Evolutionary conservation across 1,139 yeast species (phyloP).

Genomic region (Saccharomycopsis hybrid): DNA sequence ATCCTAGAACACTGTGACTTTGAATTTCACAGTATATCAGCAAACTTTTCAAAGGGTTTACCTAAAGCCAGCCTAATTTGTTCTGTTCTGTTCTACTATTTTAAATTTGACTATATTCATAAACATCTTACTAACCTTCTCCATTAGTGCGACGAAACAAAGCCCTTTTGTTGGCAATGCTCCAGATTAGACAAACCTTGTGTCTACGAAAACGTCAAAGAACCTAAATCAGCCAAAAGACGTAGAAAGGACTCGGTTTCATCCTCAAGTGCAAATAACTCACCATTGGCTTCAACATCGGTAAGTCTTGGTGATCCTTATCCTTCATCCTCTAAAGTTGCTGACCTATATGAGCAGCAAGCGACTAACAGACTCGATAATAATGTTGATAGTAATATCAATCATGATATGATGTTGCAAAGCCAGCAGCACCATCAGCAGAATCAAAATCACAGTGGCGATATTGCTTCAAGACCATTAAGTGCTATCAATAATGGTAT

Average conservation of each 20-base stretch:
- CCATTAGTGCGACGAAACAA: slow-evolving; percentile 47
- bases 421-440: too few species aligned
- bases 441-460: too few species aligned
- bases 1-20: too few species aligned
- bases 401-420: slow-evolving; percentile 1
- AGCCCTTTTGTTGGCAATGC: slow-evolving; percentile 57
- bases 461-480: neutral
- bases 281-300: slow-evolving; percentile 50
- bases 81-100: too few species aligned
- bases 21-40: too few species aligned
- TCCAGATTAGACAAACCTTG: slow-evolving; percentile 36
- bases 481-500: neutral
- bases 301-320: slow-evolving; percentile 61
- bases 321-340: slow-evolving; percentile 61
- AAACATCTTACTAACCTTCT: neutral
- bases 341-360: slow-evolving; percentile 23
- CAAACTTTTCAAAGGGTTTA: too few species aligned
- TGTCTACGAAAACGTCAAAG: slow-evolving; percentile 16
- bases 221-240: slow-evolving; percentile 8
- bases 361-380: neutral
- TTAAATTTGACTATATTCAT: too few species aligned
- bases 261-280: neutral
- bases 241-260: slow-evolving; percentile 2
- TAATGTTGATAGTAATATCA: slow-evolving; percentile 5
- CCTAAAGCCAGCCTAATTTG: too few species aligned